These are phyloP conservation scores for Picochlorum sp. DNA, from an alignment of 139 green algal genomes.

Conservation along the genomic window DNA sequence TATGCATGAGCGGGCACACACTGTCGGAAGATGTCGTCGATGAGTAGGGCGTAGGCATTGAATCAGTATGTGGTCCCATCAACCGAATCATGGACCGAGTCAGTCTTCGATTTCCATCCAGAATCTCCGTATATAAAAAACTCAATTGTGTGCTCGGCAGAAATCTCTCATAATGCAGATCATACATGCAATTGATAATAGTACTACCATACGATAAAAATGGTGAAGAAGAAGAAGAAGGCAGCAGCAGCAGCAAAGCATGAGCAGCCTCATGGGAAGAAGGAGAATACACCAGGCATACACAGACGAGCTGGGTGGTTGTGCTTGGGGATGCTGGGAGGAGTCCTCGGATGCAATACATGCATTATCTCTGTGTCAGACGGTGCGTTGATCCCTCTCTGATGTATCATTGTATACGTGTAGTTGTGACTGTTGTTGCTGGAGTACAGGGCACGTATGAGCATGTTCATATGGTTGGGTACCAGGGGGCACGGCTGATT, in stretches of 20 bases:
- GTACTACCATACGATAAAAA: too few species aligned
- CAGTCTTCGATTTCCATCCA: too few species aligned
- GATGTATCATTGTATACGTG: neutral
- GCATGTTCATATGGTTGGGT: conserved; percentile 55
- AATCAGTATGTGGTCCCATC: neutral
- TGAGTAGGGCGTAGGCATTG: neutral
- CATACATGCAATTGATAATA: too few species aligned
- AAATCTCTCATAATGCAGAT: too few species aligned
- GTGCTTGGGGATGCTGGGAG: conserved; percentile 94
- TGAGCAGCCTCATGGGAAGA: neutral
- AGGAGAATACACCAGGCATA: too few species aligned
- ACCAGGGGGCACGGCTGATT: conserved; percentile 40
- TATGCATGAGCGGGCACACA: too few species aligned
- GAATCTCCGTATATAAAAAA: too few species aligned
- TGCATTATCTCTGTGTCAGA: conserved; percentile 61
- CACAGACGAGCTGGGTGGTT: conserved; percentile 61
- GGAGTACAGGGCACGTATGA: too few species aligned
- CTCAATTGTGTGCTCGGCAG: too few species aligned
- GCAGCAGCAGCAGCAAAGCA: neutral
- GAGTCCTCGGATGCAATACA: conserved; percentile 96
- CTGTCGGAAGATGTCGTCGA: too few species aligned
- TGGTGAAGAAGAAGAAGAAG: too few species aligned
- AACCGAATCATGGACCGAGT: neutral
- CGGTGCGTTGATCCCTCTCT: conserved; percentile 20
- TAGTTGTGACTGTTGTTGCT: too few species aligned